Base-by-base conservation (phyloP, 2,329 filamentous ascomycete genomes). In the Periconia sp. region DNA sequence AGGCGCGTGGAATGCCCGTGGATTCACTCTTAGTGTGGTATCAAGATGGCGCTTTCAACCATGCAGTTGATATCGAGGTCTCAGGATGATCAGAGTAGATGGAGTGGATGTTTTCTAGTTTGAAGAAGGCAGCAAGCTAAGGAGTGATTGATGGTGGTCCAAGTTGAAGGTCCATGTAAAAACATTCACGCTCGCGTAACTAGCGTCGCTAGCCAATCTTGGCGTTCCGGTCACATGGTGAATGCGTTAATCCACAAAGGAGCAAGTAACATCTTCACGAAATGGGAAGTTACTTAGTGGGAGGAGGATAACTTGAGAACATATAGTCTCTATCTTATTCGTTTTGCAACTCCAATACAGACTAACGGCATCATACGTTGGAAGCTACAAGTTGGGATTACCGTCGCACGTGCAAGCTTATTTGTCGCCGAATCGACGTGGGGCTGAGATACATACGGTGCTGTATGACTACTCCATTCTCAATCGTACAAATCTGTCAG, bases 181-280 rank as follows among this genome's bases (percentile, higher is more conserved):
- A 71, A 66, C 69, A 73, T 73, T 71, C 69, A 71, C 70, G 64
- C 66, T 71, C 69, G 69, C 68, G 64, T 72, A 70, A 58, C 62
- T 72, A 70, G 69, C 61, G 63, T 51, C 57, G 52, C 57, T 65
- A 59, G 53, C 47, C 41, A 33, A 49, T 44, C 62, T 68, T 70
- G 67, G 64, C 66, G 54, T 60, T 52, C 52, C 50, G 47, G 59
- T 65, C 66, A 70, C 66, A 63, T 67, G 66, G 47, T 53, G 46
- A 45, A 50, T 47, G 47, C 47, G 37, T 42, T 47, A 59, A 60
- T n/a, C 30, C 42, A 14, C 27, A 18, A 9, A 23, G 42, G 42
- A 23, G 27, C 18, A 23, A 23, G 27, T 23, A 44, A 6, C 42
- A 18, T 44, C 18, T 15, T 23, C 19, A 23, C 15, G 42, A 23